Evolutionary conservation across 345 rosid species (phyloP).

Genomic region (Orychophragmus violaceus): DNA sequence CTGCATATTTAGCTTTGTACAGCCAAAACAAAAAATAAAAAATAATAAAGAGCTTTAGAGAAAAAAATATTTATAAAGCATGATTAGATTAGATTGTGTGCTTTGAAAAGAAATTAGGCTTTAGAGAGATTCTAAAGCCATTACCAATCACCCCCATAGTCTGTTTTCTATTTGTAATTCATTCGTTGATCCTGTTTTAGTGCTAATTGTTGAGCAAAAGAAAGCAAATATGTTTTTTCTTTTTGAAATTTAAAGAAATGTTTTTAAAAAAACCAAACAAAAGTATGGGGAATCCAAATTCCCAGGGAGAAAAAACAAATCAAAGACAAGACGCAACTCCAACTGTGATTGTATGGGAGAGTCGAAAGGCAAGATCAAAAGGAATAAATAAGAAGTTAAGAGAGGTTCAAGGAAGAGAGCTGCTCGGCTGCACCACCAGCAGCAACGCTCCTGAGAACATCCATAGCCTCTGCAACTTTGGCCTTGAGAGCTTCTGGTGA

Average conservation of each 20-base stretch:
- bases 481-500: constrained; percentile 91
- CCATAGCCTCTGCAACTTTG: constrained; percentile 93
- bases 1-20: too few relatives aligned
- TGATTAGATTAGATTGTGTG: too few relatives aligned
- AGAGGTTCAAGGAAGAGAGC: constrained; percentile 65
- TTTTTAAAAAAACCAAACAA: neutral
- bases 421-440: constrained; percentile 68
- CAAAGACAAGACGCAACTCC: neutral
- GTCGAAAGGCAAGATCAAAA: neutral
- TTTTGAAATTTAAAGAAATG: neutral
- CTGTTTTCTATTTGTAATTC: too few relatives aligned
- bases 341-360: neutral
- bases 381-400: neutral
- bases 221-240: neutral
- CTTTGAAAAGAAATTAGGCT: too few relatives aligned
- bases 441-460: constrained; percentile 75
- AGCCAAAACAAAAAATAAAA: too few relatives aligned
- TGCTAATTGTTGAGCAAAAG: neutral
- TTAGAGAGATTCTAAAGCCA: too few relatives aligned
- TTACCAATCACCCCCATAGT: too few relatives aligned
- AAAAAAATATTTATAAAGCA: too few relatives aligned
- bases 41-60: too few relatives aligned
- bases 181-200: neutral
- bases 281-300: constrained; percentile 10
- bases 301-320: constrained; percentile 2